Conservation (phyloP, 2,329 filamentous ascomycete species). For the Colletotrichum tabaci region DNA sequence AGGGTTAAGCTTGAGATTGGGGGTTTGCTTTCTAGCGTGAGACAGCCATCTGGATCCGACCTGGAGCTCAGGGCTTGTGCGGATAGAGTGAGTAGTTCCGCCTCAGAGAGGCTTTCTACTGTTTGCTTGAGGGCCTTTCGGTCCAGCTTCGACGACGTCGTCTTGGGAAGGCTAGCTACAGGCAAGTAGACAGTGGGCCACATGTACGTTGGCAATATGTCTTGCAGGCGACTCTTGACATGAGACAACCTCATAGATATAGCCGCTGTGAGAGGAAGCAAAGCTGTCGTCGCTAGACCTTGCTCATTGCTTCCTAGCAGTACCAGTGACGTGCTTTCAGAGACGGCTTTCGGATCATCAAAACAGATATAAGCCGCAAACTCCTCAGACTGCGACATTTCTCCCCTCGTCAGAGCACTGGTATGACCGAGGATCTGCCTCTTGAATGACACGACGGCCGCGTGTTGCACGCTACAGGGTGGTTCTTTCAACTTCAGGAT, state of each 20-base stretch:
- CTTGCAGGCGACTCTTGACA: not conserved
- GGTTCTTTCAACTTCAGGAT: not conserved
- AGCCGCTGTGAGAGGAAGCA: not conserved
- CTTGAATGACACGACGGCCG: not conserved
- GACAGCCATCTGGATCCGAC: too few relatives aligned
- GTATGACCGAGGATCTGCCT: not conserved
- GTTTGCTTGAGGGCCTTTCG: not conserved
- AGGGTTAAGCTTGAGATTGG: not conserved
- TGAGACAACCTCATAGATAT: not conserved
- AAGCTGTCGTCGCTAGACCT: not conserved
- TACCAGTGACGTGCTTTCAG: too few relatives aligned
- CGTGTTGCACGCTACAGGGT: not conserved
- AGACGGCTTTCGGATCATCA: not conserved
- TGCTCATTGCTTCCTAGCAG: too few relatives aligned
- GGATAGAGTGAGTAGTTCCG: not conserved
- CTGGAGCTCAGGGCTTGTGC: too few relatives aligned
- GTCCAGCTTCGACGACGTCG: not conserved
- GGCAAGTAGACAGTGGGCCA: not conserved
- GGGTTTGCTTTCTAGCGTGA: not conserved
- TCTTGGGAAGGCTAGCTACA: not conserved
- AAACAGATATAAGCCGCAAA: not conserved
- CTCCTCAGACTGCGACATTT: not conserved
- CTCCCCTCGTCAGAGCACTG: not conserved
- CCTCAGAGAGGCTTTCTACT: not conserved
- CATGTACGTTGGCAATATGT: not conserved